Evolutionary conservation across 768 basidiomycete genomes (phyloP).

Genomic region (Agaricus blazei): DNA sequence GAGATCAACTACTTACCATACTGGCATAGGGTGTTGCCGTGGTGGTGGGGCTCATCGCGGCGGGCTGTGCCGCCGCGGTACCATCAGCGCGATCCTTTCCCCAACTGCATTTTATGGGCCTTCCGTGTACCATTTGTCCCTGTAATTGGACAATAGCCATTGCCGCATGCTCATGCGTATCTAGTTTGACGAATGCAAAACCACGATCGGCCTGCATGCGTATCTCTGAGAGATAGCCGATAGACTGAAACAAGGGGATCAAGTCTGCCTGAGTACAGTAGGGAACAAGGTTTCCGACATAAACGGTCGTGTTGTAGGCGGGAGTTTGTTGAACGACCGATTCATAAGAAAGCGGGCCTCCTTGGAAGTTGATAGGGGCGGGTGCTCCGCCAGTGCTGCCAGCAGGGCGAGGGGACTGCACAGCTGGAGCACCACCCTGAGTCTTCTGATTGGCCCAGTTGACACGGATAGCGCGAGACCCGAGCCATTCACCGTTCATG

Average conservation of each 20-base stretch:
- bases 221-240: slow-evolving; percentile 97
- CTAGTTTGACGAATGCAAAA: slow-evolving; percentile 98
- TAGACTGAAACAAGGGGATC: slow-evolving; percentile 96
- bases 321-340: slow-evolving; percentile 92
- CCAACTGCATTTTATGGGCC: slow-evolving; percentile 99
- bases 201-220: slow-evolving; percentile 99
- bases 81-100: slow-evolving; percentile 91
- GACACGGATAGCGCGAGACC: slow-evolving; percentile 95
- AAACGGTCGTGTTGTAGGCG: slow-evolving; percentile 92
- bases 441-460: slow-evolving; percentile 99
- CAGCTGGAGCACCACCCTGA: slow-evolving; percentile 50
- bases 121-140: slow-evolving; percentile 94
- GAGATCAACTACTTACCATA: slow-evolving; percentile 50
- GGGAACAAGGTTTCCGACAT: slow-evolving; percentile 97
- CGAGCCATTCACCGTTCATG: slow-evolving; percentile 99
- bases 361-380: slow-evolving; percentile 88
- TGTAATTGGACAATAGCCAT: slow-evolving; percentile 97
- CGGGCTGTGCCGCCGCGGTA: slow-evolving; percentile 44
- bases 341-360: slow-evolving; percentile 87
- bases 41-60: slow-evolving; percentile 54
- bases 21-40: slow-evolving; percentile 68
- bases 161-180: slow-evolving; percentile 97
- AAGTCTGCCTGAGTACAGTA: slow-evolving; percentile 97
- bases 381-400: slow-evolving; percentile 56
- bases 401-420: slow-evolving; percentile 34